Percentiles rank a stretch among this genome's conserved stretches.
Conservation (phyloP, 331 rosid species). For the Malus hybrid region DNA sequence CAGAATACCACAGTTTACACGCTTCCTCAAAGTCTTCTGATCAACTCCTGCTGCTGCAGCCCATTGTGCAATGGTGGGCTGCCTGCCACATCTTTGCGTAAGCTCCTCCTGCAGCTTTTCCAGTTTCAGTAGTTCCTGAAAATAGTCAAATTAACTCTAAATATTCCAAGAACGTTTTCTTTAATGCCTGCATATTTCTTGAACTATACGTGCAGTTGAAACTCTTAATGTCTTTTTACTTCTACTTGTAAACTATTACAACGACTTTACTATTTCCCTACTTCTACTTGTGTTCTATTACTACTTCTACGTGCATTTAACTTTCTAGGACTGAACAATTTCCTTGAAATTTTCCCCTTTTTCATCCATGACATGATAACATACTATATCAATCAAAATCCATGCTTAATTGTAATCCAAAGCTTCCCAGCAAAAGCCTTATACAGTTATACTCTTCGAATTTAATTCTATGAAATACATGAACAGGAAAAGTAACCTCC, state of each 20-base stretch:
- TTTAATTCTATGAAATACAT: neutral
- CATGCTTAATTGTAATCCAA: neutral
- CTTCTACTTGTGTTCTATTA: no score
- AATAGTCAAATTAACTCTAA: neutral
- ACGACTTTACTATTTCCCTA: neutral
- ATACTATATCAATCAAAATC: neutral
- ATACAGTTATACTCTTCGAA: neutral
- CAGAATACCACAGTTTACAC: constrained; percentile 54
- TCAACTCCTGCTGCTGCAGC: constrained; percentile 91
- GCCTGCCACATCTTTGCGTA: constrained; percentile 56
- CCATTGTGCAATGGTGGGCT: constrained; percentile 84
- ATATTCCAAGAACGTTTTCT: neutral
- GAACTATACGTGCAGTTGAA: neutral
- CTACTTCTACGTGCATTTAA: neutral
- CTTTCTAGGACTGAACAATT: neutral
- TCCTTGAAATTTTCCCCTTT: neutral
- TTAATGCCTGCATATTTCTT: no score
- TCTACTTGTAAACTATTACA: neutral
- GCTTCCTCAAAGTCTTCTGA: constrained; percentile 68
- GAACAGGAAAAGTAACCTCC: neutral
- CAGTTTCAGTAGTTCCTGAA: constrained; percentile 75
- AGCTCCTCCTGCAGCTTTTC: constrained; percentile 80
- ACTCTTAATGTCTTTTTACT: neutral
- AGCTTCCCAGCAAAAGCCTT: neutral
- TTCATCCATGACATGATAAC: neutral